These are phyloP conservation scores for Gracilaria vermiculophylla DNA, from an alignment of 23 red algal genomes.

Conservation along the genomic window DNA sequence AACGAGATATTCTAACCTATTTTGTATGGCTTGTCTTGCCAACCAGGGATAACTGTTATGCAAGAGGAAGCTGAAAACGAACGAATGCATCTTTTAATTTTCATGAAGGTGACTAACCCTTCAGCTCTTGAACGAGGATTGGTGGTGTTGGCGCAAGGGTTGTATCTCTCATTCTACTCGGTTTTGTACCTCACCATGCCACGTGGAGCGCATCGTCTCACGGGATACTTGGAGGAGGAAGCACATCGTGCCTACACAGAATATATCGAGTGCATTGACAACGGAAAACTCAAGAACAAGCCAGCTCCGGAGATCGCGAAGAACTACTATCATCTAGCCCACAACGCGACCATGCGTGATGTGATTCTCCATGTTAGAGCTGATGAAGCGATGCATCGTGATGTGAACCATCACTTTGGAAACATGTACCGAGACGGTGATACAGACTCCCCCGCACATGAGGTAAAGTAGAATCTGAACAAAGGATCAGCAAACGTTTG, in stretches of 20 bases:
- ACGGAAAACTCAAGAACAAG: constrained; percentile 77
- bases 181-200: constrained; percentile 67
- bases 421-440: constrained; percentile 49
- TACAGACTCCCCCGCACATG: constrained; percentile 14
- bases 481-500: background rate
- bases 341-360: constrained; percentile 82
- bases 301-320: constrained; percentile 90
- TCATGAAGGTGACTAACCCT: constrained; percentile 82
- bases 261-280: constrained; percentile 86
- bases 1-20: background rate
- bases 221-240: constrained; percentile 97
- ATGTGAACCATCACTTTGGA: constrained; percentile 66
- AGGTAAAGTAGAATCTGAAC: too few relatives aligned
- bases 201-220: constrained; percentile 82
- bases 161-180: constrained; percentile 91
- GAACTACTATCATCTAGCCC: constrained; percentile 78
- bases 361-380: constrained; percentile 91
- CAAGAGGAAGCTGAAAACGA: constrained; percentile 98
- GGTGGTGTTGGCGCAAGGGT: constrained; percentile 79
- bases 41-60: constrained; percentile 73
- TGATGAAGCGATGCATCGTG: constrained; percentile 82
- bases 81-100: constrained; percentile 94
- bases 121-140: constrained; percentile 78
- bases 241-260: constrained; percentile 91
- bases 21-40: too few relatives aligned